Base-by-base conservation (phyloP, 352 stramenopile species). In the Phytophthora meadii region DNA sequence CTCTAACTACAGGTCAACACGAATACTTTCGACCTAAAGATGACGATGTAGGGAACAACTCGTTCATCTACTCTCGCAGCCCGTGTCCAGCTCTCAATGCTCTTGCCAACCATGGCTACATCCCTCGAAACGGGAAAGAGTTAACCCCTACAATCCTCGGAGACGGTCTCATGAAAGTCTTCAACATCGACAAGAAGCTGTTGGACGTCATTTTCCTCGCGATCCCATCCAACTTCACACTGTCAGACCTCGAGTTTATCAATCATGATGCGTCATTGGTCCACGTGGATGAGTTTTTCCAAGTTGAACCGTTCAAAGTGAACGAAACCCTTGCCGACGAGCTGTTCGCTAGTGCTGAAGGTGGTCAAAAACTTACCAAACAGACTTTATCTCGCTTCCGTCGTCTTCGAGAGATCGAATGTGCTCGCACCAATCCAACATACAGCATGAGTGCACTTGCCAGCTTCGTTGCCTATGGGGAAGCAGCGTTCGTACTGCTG, bases 251-350 rank as follows among this genome's bases (percentile, higher is more conserved):
- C 70, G 80, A 88, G 25, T 87, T 87, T 17, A 84, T 90, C 22
- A 79, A 92, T 47, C 83, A 92, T 56, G 83, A 92, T 44, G 81
- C 77, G 4, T 92, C 83, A 10, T 60, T 92, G 34, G 69, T 88
- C 24, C 83, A 87, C 55, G 68, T 78, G 39, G 83, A 92, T 60
- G 57, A 65, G 39, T 87, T 70, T 55, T 84, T 88, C 42, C 52
- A 70, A 15, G 44, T 68, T 2, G 76, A 81, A 14, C 77, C 81
- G 11, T 72, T 73, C 36, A 56, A 68, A 32, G 66, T 84, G 17
- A 90, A 90, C 55, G 36, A 58, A 34, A 84, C 77, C 8, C 68
- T 92, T 7, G 64, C 82, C 0, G 32, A 73, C 5, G 48, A 74
- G 17, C 50, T 92, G 15, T 42, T 90, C 1, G 48, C 76, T 10